Evolutionary conservation across 352 stramenopile genomes (phyloP), one percentile per base, ranked within the genome.

Genomic region (Globisporangium abappressorium): DNA sequence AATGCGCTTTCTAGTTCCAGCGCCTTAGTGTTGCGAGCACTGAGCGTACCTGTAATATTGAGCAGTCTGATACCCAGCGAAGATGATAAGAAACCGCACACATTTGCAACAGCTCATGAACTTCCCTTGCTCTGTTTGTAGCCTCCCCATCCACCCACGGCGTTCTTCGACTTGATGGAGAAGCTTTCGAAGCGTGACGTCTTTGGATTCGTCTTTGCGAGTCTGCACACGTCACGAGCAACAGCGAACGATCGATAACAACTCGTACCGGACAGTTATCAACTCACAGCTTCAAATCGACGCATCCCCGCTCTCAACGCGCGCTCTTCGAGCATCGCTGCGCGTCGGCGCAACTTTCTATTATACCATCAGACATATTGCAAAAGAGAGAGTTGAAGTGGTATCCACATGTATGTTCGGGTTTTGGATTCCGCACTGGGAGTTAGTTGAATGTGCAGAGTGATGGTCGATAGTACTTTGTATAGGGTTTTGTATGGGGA

Each of bases 1-100:
- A 63, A 51, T 26, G 57, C 33, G 20, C 24, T 43, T 46, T 62
- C 57, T 20, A 62, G 57, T 34, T 62, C 34, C 30, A 49, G 6
- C 7, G 51, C 11, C 11, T 34, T 34, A 11, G n/a, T 28, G 22
- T 62, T 49, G 30, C 57, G 34, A 51, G 20, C 49, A 20, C 36
- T 63, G n/a, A 54, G 12, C 5, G n/a, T 20, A 15, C 57, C 36
- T 54, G 34, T 33, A 15, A 33, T 7, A 22, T n/a, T 22, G 49
- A 63, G 54, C 26, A 41, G 6, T n/a, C 54, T 43, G 6, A 5
- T 1, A 38, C 20, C 15, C 5, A 58, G 30, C 5, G 53, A 7
- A 24, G 6, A 41, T 11, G 6, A 41, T 26, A n/a, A 59, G 7
- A 41, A n/a, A 14, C 53, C 30, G 24, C 14, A 41, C 54, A 41